Conservation (phyloP, 1,284 basidiomycete genomes). For the Irpex rosettiformis region DNA sequence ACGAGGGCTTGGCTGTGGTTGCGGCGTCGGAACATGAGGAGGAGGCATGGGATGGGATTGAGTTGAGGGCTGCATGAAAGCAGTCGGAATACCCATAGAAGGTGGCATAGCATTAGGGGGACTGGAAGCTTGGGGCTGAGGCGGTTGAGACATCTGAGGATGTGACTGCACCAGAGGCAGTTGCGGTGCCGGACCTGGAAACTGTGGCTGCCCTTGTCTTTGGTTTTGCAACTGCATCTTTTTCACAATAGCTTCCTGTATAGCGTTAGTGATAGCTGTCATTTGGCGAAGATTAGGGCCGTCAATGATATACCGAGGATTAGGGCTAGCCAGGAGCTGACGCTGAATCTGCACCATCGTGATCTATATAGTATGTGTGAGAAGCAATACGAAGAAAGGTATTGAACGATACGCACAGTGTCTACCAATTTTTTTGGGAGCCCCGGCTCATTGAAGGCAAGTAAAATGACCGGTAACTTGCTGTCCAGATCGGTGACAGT, state of each 20-base stretch:
- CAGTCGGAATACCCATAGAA: background rate
- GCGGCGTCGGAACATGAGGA: slow-evolving; percentile 6
- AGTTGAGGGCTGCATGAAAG: background rate
- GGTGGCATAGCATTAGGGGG: slow-evolving; percentile 1
- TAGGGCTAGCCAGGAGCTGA: background rate
- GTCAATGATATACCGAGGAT: background rate
- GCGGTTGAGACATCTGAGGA: slow-evolving; percentile 1
- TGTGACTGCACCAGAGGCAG: slow-evolving; percentile 4
- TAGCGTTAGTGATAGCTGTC: background rate
- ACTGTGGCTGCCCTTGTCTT: background rate
- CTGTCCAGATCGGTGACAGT: background rate
- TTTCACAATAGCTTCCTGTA: background rate
- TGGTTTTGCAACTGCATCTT: background rate
- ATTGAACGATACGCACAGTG: background rate
- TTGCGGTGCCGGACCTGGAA: background rate
- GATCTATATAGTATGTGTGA: background rate
- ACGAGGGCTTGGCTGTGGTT: slow-evolving; percentile 12
- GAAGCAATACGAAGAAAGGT: background rate
- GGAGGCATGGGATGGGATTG: slow-evolving; percentile 1
- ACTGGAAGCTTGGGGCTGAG: slow-evolving; percentile 1
- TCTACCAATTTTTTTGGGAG: background rate
- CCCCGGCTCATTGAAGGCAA: background rate
- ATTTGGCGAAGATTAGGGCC: background rate
- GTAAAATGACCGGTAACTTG: background rate
- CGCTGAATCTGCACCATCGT: background rate